phyloP scores from a whole-genome alignment of 164 flowering plant genomes.

The Magnolia kwangsiensis region DNA sequence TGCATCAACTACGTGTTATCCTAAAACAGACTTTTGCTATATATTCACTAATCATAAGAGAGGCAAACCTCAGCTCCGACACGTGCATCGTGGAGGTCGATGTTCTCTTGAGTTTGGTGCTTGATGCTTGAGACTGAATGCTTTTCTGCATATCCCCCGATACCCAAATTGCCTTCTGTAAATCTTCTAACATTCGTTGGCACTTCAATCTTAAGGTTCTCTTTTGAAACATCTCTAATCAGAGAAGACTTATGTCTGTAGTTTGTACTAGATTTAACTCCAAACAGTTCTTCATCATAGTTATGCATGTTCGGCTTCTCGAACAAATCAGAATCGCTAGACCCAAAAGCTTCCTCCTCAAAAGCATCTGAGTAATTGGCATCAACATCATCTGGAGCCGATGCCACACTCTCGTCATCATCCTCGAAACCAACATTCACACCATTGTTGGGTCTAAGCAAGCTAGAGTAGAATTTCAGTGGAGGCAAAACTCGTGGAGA shows the following conservation, averaged over 20 bases:
- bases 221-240: constrained; percentile 42
- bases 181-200: constrained; percentile 34
- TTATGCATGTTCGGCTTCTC: constrained; percentile 17
- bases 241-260: constrained; percentile 18
- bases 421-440: constrained; percentile 23
- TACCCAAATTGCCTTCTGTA: constrained; percentile 31
- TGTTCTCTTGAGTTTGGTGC: background rate
- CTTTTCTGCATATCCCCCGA: constrained; percentile 15
- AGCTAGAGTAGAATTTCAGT: constrained; percentile 53
- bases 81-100: background rate
- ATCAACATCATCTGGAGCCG: constrained; percentile 43
- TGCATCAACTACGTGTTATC: no score
- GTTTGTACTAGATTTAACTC: constrained; percentile 9
- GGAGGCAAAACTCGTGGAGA: constrained; percentile 59
- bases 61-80: background rate
- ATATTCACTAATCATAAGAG: background rate
- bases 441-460: constrained; percentile 36
- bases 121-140: constrained; percentile 15
- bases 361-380: constrained; percentile 32
- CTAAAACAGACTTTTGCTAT: background rate
- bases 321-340: constrained; percentile 23
- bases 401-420: constrained; percentile 54
- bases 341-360: constrained; percentile 33
- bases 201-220: constrained; percentile 49
- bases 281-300: constrained; percentile 32